Base-by-base conservation (phyloP, 2,329 filamentous ascomycete genomes). In the Hymenoscyphus salicellus region DNA sequence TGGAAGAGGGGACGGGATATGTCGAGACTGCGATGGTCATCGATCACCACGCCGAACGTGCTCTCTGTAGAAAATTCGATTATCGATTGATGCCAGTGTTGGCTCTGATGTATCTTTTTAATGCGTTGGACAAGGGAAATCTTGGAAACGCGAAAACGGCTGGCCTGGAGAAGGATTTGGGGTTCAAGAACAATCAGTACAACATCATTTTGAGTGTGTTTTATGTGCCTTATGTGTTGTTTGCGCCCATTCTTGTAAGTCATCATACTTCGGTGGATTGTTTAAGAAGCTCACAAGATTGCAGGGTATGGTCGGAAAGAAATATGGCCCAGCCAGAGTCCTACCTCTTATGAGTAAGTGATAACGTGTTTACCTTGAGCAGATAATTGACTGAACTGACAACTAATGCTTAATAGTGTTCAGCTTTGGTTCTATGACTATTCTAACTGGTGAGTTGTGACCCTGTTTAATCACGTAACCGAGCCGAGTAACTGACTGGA, bases 151-250 rank as follows among this genome's bases (percentile, higher is more conserved):
- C 84, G 2, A 78, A 87, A 72, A 87, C 85, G 0, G 72, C 67
- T 55, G 62, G 63, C 10, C 20, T 74, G 61, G 72, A 72, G 14
- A 78, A 77, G 28, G 83, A 87, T 70, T 77, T 91, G 23, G 75
- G 84, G 36, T 87, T 92, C 76, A 81, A 81, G 55, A 75, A 77
- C 0, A 82, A 86, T 67, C 83, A 91, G 73, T 91, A 92, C 78
- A 91, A 91, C 73, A 82, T 86, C 32, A 83, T 91, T 58, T 76
- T 92, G 41, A 83, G 82, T 60, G 86, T 93, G 68, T 93, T 93
- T 80, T 93, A 90, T 76, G 81, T 92, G 6, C 89, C 89, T 0
- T 92, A 89, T 73, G 89, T 91, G 41, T 73, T 92, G 2, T 89
- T 87, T 62, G 89, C 87, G 1, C 88, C 87, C 0, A 85, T 87